Base-by-base conservation (phyloP, 805 yeast genomes). In the Starmerella stigmatis region DNA sequence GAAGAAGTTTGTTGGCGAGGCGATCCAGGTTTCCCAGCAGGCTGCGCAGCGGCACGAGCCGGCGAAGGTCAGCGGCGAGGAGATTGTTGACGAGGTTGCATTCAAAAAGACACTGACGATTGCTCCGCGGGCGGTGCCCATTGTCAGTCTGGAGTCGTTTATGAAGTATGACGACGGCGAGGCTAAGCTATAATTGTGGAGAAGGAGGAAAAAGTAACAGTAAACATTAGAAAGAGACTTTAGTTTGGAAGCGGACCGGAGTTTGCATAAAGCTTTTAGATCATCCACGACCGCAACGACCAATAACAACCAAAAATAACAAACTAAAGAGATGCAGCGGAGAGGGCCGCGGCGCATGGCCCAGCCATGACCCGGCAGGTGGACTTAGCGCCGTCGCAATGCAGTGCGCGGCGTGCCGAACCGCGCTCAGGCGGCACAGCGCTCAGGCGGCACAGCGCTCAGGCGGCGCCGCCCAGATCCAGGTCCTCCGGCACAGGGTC, bases 1-100 rank as follows among this genome's bases (percentile, higher is more conserved):
- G 60, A 12, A 68, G 60, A 44, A 52, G 46, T 39, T 53, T 61
- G 41, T 67, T 7, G 23, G 15, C 13, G 23, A 22, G 7, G 49
- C 52, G 22, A 41, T 26, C 19, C 28, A 25, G 17, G 21, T 19
- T 17, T 11, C 43, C 13, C 45, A 48, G 20, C 37, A 42, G 36
- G 8, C 38, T 5, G 19, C 17, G 19, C 20, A 37, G 25, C 40
- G 15, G n/a, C 35, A 15, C 33, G 33, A 20, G 11, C 17, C 28
- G 17, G 16, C 28, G 26, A 15, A 15, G 15, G 43, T 44, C 7
- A 21, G 26, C 16, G 53, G 51, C 27, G 22, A 33, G 19, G 38
- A 15, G 10, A 44, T 50, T 13, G 22, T 10, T 2, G 43, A 47
- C 31, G 41, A 42, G 7, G 29, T 16, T 4, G 38, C 34, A 20